Base-by-base conservation (phyloP, 2,329 filamentous ascomycete species). In the Colletotrichum spinosum region DNA sequence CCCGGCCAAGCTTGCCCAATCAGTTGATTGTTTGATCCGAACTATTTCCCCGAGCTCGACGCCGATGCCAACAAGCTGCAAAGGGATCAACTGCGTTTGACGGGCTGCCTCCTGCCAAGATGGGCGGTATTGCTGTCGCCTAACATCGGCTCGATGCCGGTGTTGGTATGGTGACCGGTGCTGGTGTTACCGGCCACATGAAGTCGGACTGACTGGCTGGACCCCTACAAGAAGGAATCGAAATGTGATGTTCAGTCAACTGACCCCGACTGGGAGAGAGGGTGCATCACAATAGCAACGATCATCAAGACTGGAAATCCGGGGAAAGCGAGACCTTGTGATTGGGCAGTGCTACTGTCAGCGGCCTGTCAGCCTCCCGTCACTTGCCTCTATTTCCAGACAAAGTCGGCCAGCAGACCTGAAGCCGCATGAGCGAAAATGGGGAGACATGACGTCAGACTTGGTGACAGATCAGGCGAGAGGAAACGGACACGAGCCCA, bases 381-480 rank as follows among this genome's bases (percentile, higher is more conserved):
- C 34, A 33, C 17, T 49, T 15, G 10, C 44, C 44, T 10, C 25
- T 25, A 25, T 12, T 10, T 41, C 44, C 51, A 50, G 50, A 60
- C 55, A 45, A 41, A 41, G 38, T 55, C 12, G 35, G 46, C 50
- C 56, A 55, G 61, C 61, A 45, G 45, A 39, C 37, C 17, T 15
- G 41, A 57, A 55, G 37, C 17, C 25, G 25, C 25, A 25, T 25
- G 25, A 25, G 3, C 25, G 25, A 39, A 25, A 4, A 41, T 38
- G 49, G 41, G 9, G 17, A n/a, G 46, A n/a, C 33, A 42, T 65
- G 58, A 63, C 58, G 63, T 65, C 63, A 65, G 58, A 11, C 13
- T 13, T n/a, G 46, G 25, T 25, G 25, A 25, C 25, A 25, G 25
- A 25, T 55, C 51, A 55, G 57, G n/a, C 37, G 51, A 45, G 51